These are phyloP conservation scores for Ceriops zippeliana DNA, from an alignment of 345 rosid species.

Conservation along the genomic window DNA sequence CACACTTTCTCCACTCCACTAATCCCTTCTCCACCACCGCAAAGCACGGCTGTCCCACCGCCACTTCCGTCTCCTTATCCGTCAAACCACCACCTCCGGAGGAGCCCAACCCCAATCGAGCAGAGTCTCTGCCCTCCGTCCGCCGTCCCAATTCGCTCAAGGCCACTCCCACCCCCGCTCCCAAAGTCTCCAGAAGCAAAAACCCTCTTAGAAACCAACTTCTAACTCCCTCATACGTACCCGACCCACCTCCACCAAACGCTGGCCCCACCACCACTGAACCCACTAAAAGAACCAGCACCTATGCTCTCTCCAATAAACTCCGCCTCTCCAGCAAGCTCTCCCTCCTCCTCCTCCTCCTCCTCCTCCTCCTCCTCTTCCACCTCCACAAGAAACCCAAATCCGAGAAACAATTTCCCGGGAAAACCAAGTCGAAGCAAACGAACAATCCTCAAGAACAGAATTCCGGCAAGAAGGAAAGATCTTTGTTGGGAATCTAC, in stretches of 20 bases:
- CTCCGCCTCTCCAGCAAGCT: slow-evolving; percentile 78
- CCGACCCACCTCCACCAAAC: slow-evolving; percentile 10
- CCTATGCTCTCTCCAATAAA: slow-evolving; percentile 51
- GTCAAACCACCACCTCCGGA: slow-evolving; percentile 34
- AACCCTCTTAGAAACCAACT: slow-evolving; percentile 63
- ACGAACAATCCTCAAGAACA: neutral
- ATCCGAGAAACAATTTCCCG: neutral
- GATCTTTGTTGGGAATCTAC: slow-evolving; percentile 84
- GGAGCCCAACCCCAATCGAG: slow-evolving; percentile 26
- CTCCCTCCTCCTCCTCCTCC: slow-evolving; percentile 58
- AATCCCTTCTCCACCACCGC: slow-evolving; percentile 24
- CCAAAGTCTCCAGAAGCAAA: slow-evolving; percentile 34
- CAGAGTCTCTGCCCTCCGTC: slow-evolving; percentile 21
- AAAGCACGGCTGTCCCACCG: neutral
- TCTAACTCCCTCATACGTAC: slow-evolving; percentile 19
- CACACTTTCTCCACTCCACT: slow-evolving; percentile 30
- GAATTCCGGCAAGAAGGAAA: slow-evolving; percentile 71
- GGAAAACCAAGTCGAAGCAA: slow-evolving; percentile 19
- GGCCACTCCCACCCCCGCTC: slow-evolving; percentile 8
- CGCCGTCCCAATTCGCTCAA: slow-evolving; percentile 62
- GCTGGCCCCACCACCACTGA: neutral
- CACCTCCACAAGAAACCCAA: slow-evolving; percentile 8
- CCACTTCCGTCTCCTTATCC: slow-evolving; percentile 44
- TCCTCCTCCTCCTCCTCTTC: slow-evolving; percentile 9
- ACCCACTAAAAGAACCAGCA: slow-evolving; percentile 11